These are phyloP conservation scores for Clavariopsis aquatica DNA, from an alignment of 495 filamentous ascomycete genomes.

Conservation along the genomic window DNA sequence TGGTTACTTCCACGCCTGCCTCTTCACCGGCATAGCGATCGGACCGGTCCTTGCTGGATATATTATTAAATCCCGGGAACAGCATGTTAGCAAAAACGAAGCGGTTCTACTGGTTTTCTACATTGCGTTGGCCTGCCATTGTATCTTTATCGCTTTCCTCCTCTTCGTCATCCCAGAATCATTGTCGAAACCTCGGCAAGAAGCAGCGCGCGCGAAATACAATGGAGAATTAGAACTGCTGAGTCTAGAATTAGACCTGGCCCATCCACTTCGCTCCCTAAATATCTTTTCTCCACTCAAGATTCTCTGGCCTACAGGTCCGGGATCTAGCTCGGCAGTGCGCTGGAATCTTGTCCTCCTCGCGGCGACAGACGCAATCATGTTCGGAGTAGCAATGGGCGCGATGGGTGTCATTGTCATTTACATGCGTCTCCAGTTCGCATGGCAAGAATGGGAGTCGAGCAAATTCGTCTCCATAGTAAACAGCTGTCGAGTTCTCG, in stretches of 20 bases:
- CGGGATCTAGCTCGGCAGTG: slow-evolving; percentile 59
- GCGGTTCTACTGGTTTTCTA: slow-evolving; percentile 76
- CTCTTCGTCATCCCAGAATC: slow-evolving; percentile 78
- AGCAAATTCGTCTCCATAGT: slow-evolving; percentile 75
- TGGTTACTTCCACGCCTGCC: slow-evolving; percentile 81
- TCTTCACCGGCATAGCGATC: slow-evolving; percentile 82
- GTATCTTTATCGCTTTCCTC: slow-evolving; percentile 68
- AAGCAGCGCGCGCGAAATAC: slow-evolving; percentile 67
- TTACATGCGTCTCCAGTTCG: slow-evolving; percentile 76
- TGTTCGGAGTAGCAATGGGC: slow-evolving; percentile 82
- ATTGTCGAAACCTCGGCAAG: slow-evolving; percentile 66
- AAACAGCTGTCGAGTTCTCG: slow-evolving; percentile 71
- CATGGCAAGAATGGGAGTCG: slow-evolving; percentile 76
- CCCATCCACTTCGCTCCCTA: slow-evolving; percentile 49
- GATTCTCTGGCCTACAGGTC: slow-evolving; percentile 72
- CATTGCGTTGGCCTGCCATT: slow-evolving; percentile 67
- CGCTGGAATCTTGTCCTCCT: slow-evolving; percentile 79
- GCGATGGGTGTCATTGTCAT: slow-evolving; percentile 72
- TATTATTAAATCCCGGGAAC: slow-evolving; percentile 57
- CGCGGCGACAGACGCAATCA: slow-evolving; percentile 72
- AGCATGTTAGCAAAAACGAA: slow-evolving; percentile 50
- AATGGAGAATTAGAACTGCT: slow-evolving; percentile 27
- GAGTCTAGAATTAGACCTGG: slow-evolving; percentile 42
- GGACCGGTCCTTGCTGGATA: slow-evolving; percentile 80
- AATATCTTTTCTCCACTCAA: slow-evolving; percentile 74